Percentiles rank a stretch among this genome's conserved stretches.
These are phyloP conservation scores for Fusarium proliferatum DNA, from an alignment of 2,329 filamentous ascomycete species.

Conservation along the genomic window DNA sequence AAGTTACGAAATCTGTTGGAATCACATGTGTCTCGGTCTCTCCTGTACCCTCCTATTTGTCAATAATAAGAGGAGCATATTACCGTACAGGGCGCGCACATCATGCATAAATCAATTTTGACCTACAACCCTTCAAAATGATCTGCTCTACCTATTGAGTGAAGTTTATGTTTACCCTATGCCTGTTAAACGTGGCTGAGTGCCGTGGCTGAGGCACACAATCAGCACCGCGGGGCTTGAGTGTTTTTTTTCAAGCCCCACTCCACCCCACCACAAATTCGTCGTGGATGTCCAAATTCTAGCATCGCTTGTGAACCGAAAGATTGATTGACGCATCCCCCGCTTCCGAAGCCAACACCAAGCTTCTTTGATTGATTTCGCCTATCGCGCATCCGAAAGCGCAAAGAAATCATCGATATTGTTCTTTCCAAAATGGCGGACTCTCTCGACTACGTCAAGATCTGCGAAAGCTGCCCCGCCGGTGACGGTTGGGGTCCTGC, in stretches of 20 bases:
- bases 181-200: slow-evolving; percentile 31
- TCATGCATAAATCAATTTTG: neutral
- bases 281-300: slow-evolving; percentile 50
- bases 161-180: slow-evolving; percentile 16
- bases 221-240: slow-evolving; percentile 46
- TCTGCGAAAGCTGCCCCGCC: slow-evolving; percentile 77
- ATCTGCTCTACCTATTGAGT: neutral
- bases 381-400: slow-evolving; percentile 18
- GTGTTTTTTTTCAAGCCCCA: slow-evolving; percentile 48
- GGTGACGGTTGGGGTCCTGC: slow-evolving; percentile 90
- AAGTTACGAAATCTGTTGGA: neutral
- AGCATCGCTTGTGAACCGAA: slow-evolving; percentile 41
- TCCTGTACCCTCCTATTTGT: neutral
- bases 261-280: slow-evolving; percentile 59
- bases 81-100: neutral
- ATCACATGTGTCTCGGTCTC: neutral
- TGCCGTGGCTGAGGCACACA: slow-evolving; percentile 40
- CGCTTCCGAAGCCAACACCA: slow-evolving; percentile 31
- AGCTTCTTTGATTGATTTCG: slow-evolving; percentile 21
- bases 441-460: slow-evolving; percentile 68
- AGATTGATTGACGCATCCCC: slow-evolving; percentile 40
- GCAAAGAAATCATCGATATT: slow-evolving; percentile 24
- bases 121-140: neutral
- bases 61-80: neutral
- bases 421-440: slow-evolving; percentile 57